Base-by-base conservation (phyloP, 2,329 filamentous ascomycete genomes). In the Triangularia verruculosa region DNA sequence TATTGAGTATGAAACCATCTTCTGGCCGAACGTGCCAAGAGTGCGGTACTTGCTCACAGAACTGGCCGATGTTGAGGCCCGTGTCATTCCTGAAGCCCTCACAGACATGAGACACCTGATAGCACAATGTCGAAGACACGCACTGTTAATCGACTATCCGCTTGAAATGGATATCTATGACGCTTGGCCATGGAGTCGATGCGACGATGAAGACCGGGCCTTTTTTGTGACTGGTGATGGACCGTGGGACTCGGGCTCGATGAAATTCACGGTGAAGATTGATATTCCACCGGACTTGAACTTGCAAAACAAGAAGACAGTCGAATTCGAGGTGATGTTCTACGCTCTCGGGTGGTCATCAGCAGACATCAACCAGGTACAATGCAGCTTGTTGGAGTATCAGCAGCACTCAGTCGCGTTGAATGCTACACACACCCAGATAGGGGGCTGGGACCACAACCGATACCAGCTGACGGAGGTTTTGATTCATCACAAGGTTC, bases 161-260 rank as follows among this genome's bases (percentile, higher is more conserved):
- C 22, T 17, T 22, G 51, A 54, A 15, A 54, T 54, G 51, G 25
- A 17, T 15, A 28, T 54, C 7, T 28, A 54, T 12, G 51, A 54
- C 8, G 51, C 51, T 12, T 54, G 51, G 51, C 51, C 24, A 6
- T 54, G 51, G 51, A 54, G 51, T n/a, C 51, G 51, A 7, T 54
- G 51, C 13, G 51, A 27, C 15, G 51, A 54, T 15, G 51, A 54
- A 15, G 51, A 54, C 15, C 51, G 51, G 0, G 51, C 51, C 4
- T 54, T 54, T 24, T 54, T 54, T 27, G 51, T 54, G 11, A 54
- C 25, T 54, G 25, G 51, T 54, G 51, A 54, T 54, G 51, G 51
- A 4, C 51, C 51, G 12, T 54, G 51, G 51, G 51, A 54, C 9
- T 25, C 24, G 15, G 51, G 22, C 1, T n/a, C 25, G 51, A 54